A percentile compares a stretch with the other conserved stretches of the same genome.
Evolutionary conservation across 768 basidiomycete species (phyloP).

Genomic region (Chlorophyllum brunneum): DNA sequence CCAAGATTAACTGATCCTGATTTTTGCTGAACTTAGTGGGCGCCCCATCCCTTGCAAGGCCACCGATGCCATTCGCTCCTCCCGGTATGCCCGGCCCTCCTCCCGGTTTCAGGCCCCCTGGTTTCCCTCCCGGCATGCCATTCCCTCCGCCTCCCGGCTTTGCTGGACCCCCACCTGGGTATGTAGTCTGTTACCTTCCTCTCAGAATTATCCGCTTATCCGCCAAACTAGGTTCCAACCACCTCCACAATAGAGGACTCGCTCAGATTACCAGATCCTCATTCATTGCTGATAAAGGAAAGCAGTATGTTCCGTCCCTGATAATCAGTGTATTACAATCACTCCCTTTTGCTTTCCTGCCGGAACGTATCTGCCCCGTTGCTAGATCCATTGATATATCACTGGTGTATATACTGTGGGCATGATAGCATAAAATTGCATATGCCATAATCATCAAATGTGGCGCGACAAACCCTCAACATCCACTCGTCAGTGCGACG

Average conservation of each 20-base stretch:
- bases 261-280: slow-evolving; percentile 9
- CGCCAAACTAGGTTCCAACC: slow-evolving; percentile 43
- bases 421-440: slow-evolving; percentile 2
- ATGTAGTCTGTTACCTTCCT: slow-evolving; percentile 20
- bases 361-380: background rate
- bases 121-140: slow-evolving; percentile 78
- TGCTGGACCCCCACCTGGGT: slow-evolving; percentile 83
- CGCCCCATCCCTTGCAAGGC: slow-evolving; percentile 56
- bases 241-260: slow-evolving; percentile 35
- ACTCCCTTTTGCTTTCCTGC: background rate
- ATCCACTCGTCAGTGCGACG: background rate
- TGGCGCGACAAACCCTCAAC: background rate
- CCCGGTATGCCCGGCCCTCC: slow-evolving; percentile 87
- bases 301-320: background rate
- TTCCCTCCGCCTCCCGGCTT: slow-evolving; percentile 83
- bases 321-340: background rate
- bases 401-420: slow-evolving; percentile 1
- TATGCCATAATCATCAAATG: background rate
- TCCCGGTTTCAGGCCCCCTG: slow-evolving; percentile 81
- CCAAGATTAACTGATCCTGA: slow-evolving; percentile 14
- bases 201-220: slow-evolving; percentile 14
- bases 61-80: slow-evolving; percentile 62
- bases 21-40: slow-evolving; percentile 41
- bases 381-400: slow-evolving; percentile 7
- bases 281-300: background rate